Conservation (phyloP, 306 rosid species). For the Trichosanthes cucumerina region DNA sequence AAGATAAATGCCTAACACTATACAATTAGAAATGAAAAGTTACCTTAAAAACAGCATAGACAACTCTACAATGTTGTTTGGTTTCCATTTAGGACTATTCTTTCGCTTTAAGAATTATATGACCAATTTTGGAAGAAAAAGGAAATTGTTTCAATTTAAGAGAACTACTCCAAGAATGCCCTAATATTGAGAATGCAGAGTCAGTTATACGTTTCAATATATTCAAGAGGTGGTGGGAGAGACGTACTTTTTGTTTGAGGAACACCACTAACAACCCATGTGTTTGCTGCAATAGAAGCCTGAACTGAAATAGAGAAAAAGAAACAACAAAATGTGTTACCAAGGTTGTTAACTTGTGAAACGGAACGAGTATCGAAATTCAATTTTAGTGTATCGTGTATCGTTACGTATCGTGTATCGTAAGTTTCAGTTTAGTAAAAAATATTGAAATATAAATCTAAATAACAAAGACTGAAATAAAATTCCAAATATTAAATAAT, state of each 20-base stretch:
- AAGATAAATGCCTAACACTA: not conserved
- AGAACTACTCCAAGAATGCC: not conserved
- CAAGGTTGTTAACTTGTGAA: too few relatives aligned
- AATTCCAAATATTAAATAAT: too few relatives aligned
- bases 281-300: conserved; percentile 97
- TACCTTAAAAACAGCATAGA: not conserved
- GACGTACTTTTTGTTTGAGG: conserved; percentile 90
- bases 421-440: too few relatives aligned
- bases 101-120: not conserved
- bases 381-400: too few relatives aligned
- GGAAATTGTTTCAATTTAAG: not conserved
- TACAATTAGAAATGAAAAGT: not conserved
- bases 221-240: not conserved
- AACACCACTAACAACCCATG: conserved; percentile 97
- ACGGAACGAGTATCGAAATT: too few relatives aligned
- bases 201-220: not conserved
- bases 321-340: not conserved
- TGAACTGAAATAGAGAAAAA: conserved; percentile 51
- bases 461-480: too few relatives aligned
- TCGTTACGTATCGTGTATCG: too few relatives aligned
- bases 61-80: not conserved
- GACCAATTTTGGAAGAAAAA: not conserved
- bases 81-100: not conserved
- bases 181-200: not conserved
- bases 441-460: too few relatives aligned